These are phyloP conservation scores for Aspergillus sergii DNA, from an alignment of 2,329 filamentous ascomycete species.

Conservation along the genomic window DNA sequence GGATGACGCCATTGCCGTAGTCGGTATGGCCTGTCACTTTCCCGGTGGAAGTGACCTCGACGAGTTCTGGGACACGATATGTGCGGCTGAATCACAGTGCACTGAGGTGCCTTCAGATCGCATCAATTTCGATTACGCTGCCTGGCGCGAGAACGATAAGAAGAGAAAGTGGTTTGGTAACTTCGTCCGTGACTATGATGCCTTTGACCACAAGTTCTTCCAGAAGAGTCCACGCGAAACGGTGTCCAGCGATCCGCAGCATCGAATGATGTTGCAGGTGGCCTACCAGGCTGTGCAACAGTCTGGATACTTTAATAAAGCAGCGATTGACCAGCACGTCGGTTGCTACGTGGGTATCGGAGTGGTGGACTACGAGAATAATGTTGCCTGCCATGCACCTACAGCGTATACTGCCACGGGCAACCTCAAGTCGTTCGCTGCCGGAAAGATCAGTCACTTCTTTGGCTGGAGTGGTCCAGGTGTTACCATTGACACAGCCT, in stretches of 20 bases:
- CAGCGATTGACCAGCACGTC: conserved; percentile 15
- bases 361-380: conserved; percentile 30
- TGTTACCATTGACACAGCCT: conserved; percentile 47
- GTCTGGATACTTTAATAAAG: conserved; percentile 29
- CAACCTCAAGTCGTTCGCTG: conserved; percentile 20
- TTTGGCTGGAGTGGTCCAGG: conserved; percentile 50
- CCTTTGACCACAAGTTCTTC: conserved; percentile 40
- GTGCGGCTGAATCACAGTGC: conserved; percentile 34
- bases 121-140: conserved; percentile 21
- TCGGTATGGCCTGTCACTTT: conserved; percentile 41
- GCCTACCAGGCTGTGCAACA: conserved; percentile 37
- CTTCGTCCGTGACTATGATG: conserved; percentile 22
- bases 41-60: conserved; percentile 39
- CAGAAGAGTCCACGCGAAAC: conserved; percentile 30
- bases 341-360: conserved; percentile 33
- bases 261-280: conserved; percentile 30
- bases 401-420: conserved; percentile 32
- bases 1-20: conserved; percentile 32
- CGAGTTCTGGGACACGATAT: conserved; percentile 37
- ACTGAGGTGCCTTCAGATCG: conserved; percentile 24
- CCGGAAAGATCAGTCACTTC: conserved; percentile 43
- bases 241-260: conserved; percentile 33
- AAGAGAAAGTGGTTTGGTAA: conserved; percentile 22
- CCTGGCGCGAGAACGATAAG: conserved; percentile 20
- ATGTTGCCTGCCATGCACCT: conserved; percentile 29